Percentiles rank a stretch among this genome's conserved stretches.
Evolutionary conservation across 306 rosid species (phyloP).

Genomic region (Macrotyloma uniflorum): DNA sequence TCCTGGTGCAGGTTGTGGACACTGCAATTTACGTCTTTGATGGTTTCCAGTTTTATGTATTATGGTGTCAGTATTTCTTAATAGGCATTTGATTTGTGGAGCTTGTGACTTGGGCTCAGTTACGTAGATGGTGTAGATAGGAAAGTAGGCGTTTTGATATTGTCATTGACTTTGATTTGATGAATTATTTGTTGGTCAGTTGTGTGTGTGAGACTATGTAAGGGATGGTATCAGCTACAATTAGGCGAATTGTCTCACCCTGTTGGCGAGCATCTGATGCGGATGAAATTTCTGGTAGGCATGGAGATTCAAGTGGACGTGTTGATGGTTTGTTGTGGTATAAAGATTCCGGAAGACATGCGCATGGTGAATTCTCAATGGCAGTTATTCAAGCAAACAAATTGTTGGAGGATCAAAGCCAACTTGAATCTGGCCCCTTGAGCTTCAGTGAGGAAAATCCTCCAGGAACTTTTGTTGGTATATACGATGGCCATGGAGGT

Average conservation of each 20-base stretch:
- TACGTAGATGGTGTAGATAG: constrained; percentile 52
- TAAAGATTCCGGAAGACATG: constrained; percentile 79
- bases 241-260: constrained; percentile 74
- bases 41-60: constrained; percentile 51
- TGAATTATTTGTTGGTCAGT: constrained; percentile 59
- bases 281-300: constrained; percentile 62
- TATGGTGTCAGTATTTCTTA: constrained; percentile 64
- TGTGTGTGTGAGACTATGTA: constrained; percentile 79
- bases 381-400: constrained; percentile 95
- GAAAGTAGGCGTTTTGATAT: constrained; percentile 44
- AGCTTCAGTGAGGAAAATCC: constrained; percentile 60
- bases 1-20: constrained; percentile 60
- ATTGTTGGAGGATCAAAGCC: constrained; percentile 93
- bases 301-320: constrained; percentile 68
- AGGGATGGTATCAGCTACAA: constrained; percentile 80
- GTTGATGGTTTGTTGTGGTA: constrained; percentile 80
- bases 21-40: constrained; percentile 44
- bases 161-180: constrained; percentile 43
- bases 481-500: constrained; percentile 98
- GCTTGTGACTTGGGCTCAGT: constrained; percentile 50
- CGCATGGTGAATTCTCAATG: constrained; percentile 89
- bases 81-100: constrained; percentile 67
- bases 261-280: constrained; percentile 69
- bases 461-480: constrained; percentile 84
- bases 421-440: constrained; percentile 88